Conservation (phyloP, 179 eudicot genomes). For the Spinacia oleracea region DNA sequence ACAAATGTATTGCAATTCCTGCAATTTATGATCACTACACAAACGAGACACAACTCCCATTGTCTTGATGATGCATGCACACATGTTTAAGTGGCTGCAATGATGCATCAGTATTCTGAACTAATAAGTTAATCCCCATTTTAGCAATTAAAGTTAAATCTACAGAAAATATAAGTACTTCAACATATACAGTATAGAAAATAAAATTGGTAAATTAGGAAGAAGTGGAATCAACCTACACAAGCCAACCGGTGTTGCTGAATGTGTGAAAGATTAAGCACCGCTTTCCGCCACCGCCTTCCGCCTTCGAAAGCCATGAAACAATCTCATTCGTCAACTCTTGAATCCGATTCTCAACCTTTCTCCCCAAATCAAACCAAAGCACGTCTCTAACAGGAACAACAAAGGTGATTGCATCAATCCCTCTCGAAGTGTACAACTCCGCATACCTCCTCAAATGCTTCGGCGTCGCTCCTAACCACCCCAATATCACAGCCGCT, state of each 20-base stretch:
- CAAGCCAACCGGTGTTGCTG: slow-evolving; percentile 98
- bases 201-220: neutral
- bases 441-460: slow-evolving; percentile 77
- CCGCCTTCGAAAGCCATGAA: slow-evolving; percentile 55
- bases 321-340: slow-evolving; percentile 50
- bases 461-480: slow-evolving; percentile 83
- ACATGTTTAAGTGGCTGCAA: neutral
- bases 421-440: slow-evolving; percentile 59
- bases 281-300: slow-evolving; percentile 41
- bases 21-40: too few species aligned
- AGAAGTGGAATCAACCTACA: slow-evolving; percentile 55
- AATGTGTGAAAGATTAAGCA: slow-evolving; percentile 78
- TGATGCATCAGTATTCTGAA: neutral
- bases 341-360: slow-evolving; percentile 48
- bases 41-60: too few species aligned
- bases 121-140: too few species aligned
- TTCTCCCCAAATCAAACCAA: slow-evolving; percentile 70
- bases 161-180: too few species aligned
- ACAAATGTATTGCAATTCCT: too few species aligned
- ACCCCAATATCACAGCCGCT: slow-evolving; percentile 78
- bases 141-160: neutral
- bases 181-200: neutral
- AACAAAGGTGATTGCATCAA: slow-evolving; percentile 61
- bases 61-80: neutral
- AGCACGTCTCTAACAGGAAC: slow-evolving; percentile 73